Evolutionary conservation across 2,329 filamentous ascomycete genomes (phyloP), one percentile per base, ranked within the genome.

Genomic region (Raffaelea deltoideospora): DNA sequence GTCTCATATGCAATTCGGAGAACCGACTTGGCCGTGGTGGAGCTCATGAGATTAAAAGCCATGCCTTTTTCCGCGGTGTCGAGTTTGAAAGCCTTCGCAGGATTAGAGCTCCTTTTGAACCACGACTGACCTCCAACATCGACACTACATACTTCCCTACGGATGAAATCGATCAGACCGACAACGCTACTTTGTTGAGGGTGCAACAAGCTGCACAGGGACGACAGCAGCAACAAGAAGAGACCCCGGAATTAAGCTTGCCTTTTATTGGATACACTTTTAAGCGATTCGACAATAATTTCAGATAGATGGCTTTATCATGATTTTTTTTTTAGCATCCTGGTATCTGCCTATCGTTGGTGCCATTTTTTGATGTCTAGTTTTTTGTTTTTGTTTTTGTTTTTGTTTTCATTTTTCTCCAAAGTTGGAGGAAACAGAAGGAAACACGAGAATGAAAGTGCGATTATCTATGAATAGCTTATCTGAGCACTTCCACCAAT

Each of bases 111-210:
- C 90, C 90, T 1, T 98, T 98, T 54, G 88, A 96, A 63, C 90
- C 90, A 3, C 85, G 86, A 52, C 67, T 98, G 45, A 81, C 82
- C 42, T 93, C 85, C 44, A 90, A 90, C 57, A 81, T 94, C 50
- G 90, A 98, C 55, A 94, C 90, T 17, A 88, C 87, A 33, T 96
- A 98, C 67, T 98, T 98, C 76, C 90, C 90, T 10, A 95, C 86
- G 36, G 90, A 98, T 53, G 90, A 98, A 59, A 95, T 98, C 53
- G 86, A 93, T 50, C 88, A 96, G 64, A 88, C 86, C 38, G 87
- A 95, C 57, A 94, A 86, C 45, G 85, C 82, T 38, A 90, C 86
- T 11, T 71, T 83, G 46, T 72, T 94, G 51, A 82, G 85, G 55
- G 83, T 83, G 17, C 83, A 92, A 58, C 84, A 83, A 34, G 71